Evolutionary conservation across 495 filamentous ascomycete genomes (phyloP).

Genomic region (Neurospora tetraspora): DNA sequence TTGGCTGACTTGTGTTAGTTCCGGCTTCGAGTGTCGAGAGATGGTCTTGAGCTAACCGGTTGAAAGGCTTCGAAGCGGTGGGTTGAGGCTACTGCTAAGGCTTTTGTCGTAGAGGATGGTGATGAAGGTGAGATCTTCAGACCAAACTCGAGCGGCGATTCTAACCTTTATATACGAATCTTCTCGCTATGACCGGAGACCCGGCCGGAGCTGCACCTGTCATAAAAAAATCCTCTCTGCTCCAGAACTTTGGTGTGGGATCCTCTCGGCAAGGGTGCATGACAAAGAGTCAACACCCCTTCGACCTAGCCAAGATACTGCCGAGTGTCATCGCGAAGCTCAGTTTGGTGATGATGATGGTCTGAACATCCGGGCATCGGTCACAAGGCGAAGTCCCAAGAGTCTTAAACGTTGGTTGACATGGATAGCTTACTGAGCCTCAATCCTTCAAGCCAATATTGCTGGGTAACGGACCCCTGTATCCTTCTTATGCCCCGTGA

Average conservation of each 20-base stretch:
- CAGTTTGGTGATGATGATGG: not conserved
- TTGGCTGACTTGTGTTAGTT: not conserved
- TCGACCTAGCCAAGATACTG: not conserved
- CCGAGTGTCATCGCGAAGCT: not conserved
- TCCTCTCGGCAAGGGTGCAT: not conserved
- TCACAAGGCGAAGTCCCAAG: not conserved
- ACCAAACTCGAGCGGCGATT: not conserved
- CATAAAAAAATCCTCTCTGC: not conserved
- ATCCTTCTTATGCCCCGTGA: too few species aligned
- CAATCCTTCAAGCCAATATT: not conserved
- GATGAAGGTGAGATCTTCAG: not conserved
- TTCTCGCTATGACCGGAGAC: not conserved
- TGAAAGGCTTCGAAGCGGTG: too few species aligned
- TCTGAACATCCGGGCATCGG: not conserved
- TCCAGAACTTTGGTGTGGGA: not conserved
- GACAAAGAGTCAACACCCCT: not conserved
- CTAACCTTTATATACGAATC: not conserved
- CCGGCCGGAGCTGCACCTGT: not conserved
- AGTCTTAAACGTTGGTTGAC: not conserved
- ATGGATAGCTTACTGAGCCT: not conserved
- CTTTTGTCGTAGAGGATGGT: not conserved
- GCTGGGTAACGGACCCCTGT: not conserved
- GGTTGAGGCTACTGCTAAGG: too few species aligned
- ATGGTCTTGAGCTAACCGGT: too few species aligned
- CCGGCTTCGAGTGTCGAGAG: too few species aligned